Evolutionary conservation across 495 filamentous ascomycete species (phyloP), one percentile per base, ranked within the genome.

Genomic region (Evansstolkia leycettana): DNA sequence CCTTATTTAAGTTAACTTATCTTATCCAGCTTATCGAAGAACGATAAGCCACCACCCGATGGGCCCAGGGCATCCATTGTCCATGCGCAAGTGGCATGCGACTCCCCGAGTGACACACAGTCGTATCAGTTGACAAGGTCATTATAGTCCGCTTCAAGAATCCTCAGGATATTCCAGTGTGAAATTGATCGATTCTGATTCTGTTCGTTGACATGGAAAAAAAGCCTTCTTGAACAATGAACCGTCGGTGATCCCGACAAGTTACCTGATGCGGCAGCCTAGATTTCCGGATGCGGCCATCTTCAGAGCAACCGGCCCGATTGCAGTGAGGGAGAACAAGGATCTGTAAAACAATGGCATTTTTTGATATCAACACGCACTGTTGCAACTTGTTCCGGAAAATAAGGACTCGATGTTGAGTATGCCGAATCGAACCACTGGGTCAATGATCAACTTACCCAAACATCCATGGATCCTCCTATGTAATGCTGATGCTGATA

Each of bases 401-500:
- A n/a, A n/a, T n/a, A n/a, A n/a, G n/a, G n/a, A n/a, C n/a, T n/a
- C n/a, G n/a, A n/a, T n/a, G n/a, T n/a, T n/a, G n/a, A n/a, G n/a
- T n/a, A n/a, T n/a, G n/a, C n/a, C n/a, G n/a, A n/a, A n/a, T n/a
- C n/a, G n/a, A n/a, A n/a, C n/a, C n/a, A n/a, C n/a, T n/a, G n/a
- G n/a, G n/a, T n/a, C n/a, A n/a, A n/a, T n/a, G n/a, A 30, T 28
- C 12, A 25, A 39, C 17, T 17, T 20, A 16, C 14, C 16, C 19
- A 32, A 17, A 30, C 27, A 29, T 30, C 34, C 37, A 23, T 13
- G 35, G 37, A n/a, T n/a, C 38, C 39, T 31, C 42, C 41, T 52
- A 53, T 53, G 52, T 58, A 60, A 60, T 58, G 20, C 20, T 58
- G 58, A 60, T 58, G 20, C 20, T 56, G 54, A 60, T 58, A 47